phyloP scores from a whole-genome alignment of 2,329 filamentous ascomycete genomes.

The Aspergillus oerlinghausenensis region DNA sequence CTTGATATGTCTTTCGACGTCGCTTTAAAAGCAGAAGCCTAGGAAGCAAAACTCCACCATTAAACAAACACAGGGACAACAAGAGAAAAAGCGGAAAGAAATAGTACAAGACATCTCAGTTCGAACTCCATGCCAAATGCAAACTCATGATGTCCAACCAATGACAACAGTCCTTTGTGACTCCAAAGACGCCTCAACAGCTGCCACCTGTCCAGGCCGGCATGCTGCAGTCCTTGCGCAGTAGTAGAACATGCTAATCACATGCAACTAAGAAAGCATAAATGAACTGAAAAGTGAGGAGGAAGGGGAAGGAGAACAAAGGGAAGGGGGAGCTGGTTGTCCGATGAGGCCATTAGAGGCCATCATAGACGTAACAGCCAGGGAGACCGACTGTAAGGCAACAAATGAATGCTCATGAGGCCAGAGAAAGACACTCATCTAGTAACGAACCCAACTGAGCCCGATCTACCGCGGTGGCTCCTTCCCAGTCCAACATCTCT shows the following conservation, averaged over 20 bases:
- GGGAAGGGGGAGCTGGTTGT: constrained; percentile 1
- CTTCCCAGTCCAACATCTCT: constrained; percentile 37
- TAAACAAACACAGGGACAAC: neutral
- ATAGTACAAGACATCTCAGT: neutral
- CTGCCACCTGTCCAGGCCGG: neutral
- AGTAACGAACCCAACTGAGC: constrained; percentile 36
- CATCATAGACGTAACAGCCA: neutral
- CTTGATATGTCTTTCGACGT: neutral
- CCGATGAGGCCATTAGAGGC: neutral
- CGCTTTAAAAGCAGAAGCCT: neutral
- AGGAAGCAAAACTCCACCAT: neutral
- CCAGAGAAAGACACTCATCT: constrained; percentile 41
- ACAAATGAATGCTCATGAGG: constrained; percentile 25
- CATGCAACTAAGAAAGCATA: constrained; percentile 2
- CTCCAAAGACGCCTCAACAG: neutral
- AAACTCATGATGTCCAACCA: neutral
- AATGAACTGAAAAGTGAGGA: constrained; percentile 1
- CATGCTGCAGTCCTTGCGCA: neutral
- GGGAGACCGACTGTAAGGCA: neutral
- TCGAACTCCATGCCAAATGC: neutral
- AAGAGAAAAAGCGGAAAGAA: neutral
- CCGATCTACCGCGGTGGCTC: constrained; percentile 30
- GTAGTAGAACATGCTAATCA: neutral
- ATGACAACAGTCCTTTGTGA: neutral
- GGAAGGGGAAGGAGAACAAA: constrained; percentile 9